Evolutionary conservation across 805 yeast species (phyloP), one percentile per base, ranked within the genome.

Genomic region (Lipomyces yamanashiensis): DNA sequence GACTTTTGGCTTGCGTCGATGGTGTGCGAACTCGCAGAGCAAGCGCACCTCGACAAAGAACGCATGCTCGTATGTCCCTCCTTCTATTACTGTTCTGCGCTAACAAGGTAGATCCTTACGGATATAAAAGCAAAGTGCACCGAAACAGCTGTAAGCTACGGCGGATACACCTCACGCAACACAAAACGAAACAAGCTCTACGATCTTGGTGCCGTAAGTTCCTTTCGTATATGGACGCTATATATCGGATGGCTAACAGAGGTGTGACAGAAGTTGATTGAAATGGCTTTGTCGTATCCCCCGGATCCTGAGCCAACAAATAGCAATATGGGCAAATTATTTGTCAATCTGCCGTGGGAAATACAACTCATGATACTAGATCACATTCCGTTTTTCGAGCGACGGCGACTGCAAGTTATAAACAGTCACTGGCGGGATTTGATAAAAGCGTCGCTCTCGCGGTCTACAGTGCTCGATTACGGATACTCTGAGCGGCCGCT

Each of bases 221-320:
- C 7, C 9, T 12, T 34, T 34, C 15, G 13, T 13, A 33, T 49
- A n/a, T 9, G 3, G 5, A 2, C 28, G 33, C 10, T 34, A 33
- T 7, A 5, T 49, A 49, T 33, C 15, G 7, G 15, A 33, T 15
- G 28, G 4, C 53, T 49, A 34, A 49, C 7, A 15, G 13, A 8
- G 17, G 23, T 15, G n/a, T 36, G 7, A 23, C 39, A 53, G 48
- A 53, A 53, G 15, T 12, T 53, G 9, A 40, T 41, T 15, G 56
- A 53, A n/a, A 53, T 53, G 56, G 56, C 56, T 17, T 28, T 53
- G 36, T 53, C 56, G 7, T 53, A 53, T 40, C 48, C 56, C 7
- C 56, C 56, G 19, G 56, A 53, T 41, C 13, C 45, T n/a, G 28
- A 13, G 8, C 10, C 48, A 19, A 19, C 41, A 39, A 39, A 12